Evolutionary conservation across 164 flowering plant genomes (phyloP), one percentile per base, ranked within the genome.

Genomic region (Kingdonia uniflora): DNA sequence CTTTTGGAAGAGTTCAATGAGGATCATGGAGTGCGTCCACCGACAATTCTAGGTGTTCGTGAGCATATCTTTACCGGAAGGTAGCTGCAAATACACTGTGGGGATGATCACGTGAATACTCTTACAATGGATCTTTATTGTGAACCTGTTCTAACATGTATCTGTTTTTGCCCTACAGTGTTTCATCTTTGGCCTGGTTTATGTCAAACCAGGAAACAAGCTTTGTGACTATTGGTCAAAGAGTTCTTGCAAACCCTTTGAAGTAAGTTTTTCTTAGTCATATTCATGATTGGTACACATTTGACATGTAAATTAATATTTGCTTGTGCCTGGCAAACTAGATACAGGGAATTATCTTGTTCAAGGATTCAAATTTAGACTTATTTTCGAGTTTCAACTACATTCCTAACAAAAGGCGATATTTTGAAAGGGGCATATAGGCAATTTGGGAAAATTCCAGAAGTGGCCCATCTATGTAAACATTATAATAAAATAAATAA

Each of bases 41-140:
- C 97, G 16, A 68, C 99, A 43, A 89, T 94, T 61, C 68, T 94
- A 15, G 99, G 99, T 63, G 82, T 89, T 41, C 85, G 99, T 41
- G 99, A 94, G 61, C 97, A 94, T 64, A 83, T 94, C 43, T 94
- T 94, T 65, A 94, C 99, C 49, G 99, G 99, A 71, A 94, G 99
- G 99, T 94, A 25, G 1, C 53, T 19, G 37, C 38, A 3, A 4
- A 29, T 29, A 29, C 35, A 29, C 6, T 42, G 16, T 17, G 38
- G 2, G n/a, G 56, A 33, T 64, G 23, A 11, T 60, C 12, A 20
- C 44, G 56, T 42, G 42, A 20, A 33, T 33, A 40, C 22, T 47
- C 6, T 48, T 14, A 3, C 13, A 17, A 20, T 19, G 13, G 42
- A 1, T 14, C 44, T 52, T 42, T 54, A 5, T 33, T 54, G 49